These are phyloP conservation scores for Erythrobasidium yunnanense DNA, from an alignment of 768 basidiomycete species.

Conservation along the genomic window DNA sequence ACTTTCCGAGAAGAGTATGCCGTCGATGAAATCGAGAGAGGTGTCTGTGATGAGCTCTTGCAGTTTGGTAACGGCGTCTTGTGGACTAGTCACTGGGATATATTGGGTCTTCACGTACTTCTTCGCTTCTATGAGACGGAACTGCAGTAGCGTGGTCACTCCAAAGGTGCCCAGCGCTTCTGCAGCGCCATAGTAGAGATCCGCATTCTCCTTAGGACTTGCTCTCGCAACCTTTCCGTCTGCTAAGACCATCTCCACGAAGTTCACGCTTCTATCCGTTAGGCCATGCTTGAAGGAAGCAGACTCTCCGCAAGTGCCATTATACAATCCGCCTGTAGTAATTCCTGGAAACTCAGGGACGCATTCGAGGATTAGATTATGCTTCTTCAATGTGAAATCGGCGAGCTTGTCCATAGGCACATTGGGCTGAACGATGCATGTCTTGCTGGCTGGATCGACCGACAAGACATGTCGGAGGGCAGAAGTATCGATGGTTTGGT, in stretches of 20 bases:
- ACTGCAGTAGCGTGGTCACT: neutral
- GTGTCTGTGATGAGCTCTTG: neutral
- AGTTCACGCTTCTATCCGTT: neutral
- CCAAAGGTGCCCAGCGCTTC: neutral
- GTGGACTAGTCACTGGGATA: neutral
- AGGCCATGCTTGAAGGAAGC: neutral
- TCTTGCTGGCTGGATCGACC: neutral
- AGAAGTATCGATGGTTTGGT: neutral
- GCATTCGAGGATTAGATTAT: neutral
- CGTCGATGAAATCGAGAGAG: neutral
- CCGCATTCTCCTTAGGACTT: neutral
- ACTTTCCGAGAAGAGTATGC: neutral
- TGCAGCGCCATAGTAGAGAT: neutral
- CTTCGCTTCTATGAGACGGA: neutral
- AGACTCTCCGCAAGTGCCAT: neutral
- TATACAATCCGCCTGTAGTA: neutral
- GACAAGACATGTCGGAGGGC: neutral
- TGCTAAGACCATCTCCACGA: neutral
- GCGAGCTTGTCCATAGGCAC: neutral
- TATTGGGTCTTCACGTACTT: neutral
- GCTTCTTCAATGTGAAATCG: neutral
- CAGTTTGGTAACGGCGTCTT: neutral
- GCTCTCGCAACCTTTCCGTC: neutral
- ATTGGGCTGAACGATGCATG: neutral
- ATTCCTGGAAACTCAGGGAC: neutral